Conservation (phyloP, 768 basidiomycete species). For the Suillus subalutaceus region DNA sequence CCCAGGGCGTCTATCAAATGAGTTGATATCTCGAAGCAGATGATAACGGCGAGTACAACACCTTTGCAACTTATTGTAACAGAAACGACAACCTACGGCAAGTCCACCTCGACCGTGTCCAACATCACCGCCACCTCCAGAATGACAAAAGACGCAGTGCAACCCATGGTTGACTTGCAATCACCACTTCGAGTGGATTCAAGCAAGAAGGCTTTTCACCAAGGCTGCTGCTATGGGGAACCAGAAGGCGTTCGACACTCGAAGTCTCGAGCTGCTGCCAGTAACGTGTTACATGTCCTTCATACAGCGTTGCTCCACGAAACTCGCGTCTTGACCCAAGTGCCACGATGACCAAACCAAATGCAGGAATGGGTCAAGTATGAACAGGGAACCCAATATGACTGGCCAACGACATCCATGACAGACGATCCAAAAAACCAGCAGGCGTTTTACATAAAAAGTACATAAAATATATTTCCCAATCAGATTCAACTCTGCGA, state of each 20-base stretch:
- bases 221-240: not conserved
- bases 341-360: not conserved
- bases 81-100: too few relatives aligned
- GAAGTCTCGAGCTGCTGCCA: not conserved
- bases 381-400: too few relatives aligned
- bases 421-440: not conserved
- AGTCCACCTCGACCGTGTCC: not conserved
- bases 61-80: not conserved
- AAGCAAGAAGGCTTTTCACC: not conserved
- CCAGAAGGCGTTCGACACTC: not conserved
- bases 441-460: not conserved
- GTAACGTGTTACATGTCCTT: not conserved
- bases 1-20: not conserved
- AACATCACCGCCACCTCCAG: not conserved
- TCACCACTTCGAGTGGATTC: not conserved
- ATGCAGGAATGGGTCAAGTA: not conserved
- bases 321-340: not conserved
- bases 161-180: not conserved
- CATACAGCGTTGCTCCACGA: not conserved
- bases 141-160: not conserved
- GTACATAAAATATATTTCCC: not conserved
- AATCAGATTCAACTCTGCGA: conserved; percentile 50
- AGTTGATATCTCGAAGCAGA: not conserved
- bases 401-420: too few relatives aligned
- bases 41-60: not conserved